Percentiles rank a stretch among this genome's conserved stretches.
phyloP scores from a whole-genome alignment of 306 rosid species.

The Gastrolobium bilobum region DNA sequence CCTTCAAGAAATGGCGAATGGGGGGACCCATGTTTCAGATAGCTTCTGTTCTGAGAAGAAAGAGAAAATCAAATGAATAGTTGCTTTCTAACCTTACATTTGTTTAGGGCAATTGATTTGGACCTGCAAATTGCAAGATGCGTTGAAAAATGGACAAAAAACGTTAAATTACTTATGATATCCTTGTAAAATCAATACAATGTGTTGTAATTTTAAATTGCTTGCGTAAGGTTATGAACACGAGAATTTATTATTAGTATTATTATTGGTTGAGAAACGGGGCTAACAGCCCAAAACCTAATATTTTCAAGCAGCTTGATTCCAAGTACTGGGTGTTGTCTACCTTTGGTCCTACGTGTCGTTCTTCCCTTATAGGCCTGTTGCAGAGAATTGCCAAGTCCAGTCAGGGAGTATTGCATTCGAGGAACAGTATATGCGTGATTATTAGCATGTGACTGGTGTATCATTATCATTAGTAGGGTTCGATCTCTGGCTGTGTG shows the following conservation, averaged over 20 bases:
- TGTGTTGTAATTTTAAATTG: slow-evolving; percentile 28
- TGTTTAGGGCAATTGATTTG: slow-evolving; percentile 11
- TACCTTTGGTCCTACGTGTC: no score
- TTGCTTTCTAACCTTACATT: slow-evolving; percentile 40
- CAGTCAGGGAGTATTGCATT: no score
- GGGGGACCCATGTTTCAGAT: slow-evolving; percentile 92
- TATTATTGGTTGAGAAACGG: no score
- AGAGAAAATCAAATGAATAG: slow-evolving; percentile 80
- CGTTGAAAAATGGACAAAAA: slow-evolving; percentile 1
- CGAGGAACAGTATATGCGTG: no score
- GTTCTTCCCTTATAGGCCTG: no score
- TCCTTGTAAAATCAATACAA: slow-evolving; percentile 1
- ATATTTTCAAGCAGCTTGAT: no score
- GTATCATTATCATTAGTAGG: no score
- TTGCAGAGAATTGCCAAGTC: no score
- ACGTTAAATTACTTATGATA: slow-evolving; percentile 19
- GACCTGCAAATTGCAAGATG: slow-evolving; percentile 32
- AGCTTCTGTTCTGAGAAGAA: slow-evolving; percentile 83
- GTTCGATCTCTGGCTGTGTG: no score
- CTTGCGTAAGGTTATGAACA: not conserved
- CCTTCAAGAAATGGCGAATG: slow-evolving; percentile 66
- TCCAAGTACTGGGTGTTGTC: no score
- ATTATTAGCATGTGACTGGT: no score
- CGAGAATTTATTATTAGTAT: not conserved
- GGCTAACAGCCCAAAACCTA: no score